Evolutionary conservation across 768 basidiomycete genomes (phyloP).

Genomic region (Naganishia vaughanmartiniae): DNA sequence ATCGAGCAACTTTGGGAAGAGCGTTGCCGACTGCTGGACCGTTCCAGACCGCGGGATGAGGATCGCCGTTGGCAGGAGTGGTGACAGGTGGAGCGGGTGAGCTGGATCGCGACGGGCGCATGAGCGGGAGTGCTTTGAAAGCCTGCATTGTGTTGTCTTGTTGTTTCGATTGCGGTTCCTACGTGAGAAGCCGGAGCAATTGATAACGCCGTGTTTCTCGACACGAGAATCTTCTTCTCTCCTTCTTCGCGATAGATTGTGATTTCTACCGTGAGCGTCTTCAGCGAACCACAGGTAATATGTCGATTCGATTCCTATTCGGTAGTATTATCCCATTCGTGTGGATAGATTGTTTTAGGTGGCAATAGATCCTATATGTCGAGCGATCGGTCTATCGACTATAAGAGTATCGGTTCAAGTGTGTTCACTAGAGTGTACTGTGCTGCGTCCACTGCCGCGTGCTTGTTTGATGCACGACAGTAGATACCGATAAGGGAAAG

Average conservation of each 20-base stretch:
- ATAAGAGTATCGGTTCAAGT: constrained; percentile 9
- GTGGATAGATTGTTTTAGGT: not conserved
- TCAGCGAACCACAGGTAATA: not conserved
- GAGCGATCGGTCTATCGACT: not conserved
- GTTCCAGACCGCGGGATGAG: constrained; percentile 24
- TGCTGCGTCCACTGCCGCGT: constrained; percentile 1
- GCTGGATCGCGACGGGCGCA: constrained; percentile 50
- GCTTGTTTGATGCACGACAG: constrained; percentile 13
- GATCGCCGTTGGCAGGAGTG: constrained; percentile 34
- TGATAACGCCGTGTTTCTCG: not conserved
- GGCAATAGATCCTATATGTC: not conserved
- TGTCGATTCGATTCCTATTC: not conserved
- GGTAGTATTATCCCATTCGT: constrained; percentile 31
- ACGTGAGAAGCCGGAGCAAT: not conserved
- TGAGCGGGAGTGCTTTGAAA: constrained; percentile 49
- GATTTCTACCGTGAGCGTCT: not conserved
- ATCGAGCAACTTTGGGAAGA: constrained; percentile 27
- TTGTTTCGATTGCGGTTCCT: not conserved
- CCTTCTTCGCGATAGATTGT: not conserved
- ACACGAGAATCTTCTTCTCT: not conserved
- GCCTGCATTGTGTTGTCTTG: constrained; percentile 43
- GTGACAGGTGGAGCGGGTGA: constrained; percentile 48
- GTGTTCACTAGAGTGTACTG: constrained; percentile 30
- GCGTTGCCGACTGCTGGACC: constrained; percentile 33
- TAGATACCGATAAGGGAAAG: not conserved